Evolutionary conservation across 768 basidiomycete species (phyloP), one percentile per base, ranked within the genome.

Genomic region (Lactarius hengduanensis): DNA sequence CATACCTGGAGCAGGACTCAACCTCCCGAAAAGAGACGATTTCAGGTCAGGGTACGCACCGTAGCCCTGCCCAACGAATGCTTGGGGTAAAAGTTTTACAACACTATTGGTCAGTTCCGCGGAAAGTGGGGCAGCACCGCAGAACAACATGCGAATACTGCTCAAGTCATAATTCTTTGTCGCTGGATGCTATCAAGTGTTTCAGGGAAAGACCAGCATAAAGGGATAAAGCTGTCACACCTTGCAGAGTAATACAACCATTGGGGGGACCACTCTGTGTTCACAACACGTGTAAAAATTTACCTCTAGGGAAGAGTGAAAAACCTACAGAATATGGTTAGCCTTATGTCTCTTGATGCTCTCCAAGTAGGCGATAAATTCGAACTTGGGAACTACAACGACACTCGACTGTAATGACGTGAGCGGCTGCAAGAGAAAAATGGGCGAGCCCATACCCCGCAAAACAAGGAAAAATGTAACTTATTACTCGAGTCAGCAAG

Each of bases 61-160:
- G 62, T 86, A 87, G 9, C 81, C 83, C 73, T 89, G 87, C 4
- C 86, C 86, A 45, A 89, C 81, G 59, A 81, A 76, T 0, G 83
- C 83, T 50, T 82, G 72, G 0, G 86, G 86, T 61, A 88, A 74
- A 53, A 86, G 73, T 32, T 77, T 74, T 40, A 81, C 78, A 18
- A 88, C 72, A 57, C 81, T 77, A 55, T 80, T 71, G 60, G 69
- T 73, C 26, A 79, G 67, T 57, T 76, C 76, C 8, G 70, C 71
- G 4, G 78, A 76, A 40, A 79, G 58, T 0, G 78, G 78, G 1
- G 78, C 78, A 3, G 78, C 78, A 1, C 75, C 79, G n/a, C 67
- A 72, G 59, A 77, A 68, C 38, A 74, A 57, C 59, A 70, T 69
- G 50, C 68, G 72, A 34, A 75, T 63, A 60, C 69, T 67, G 26